A percentile compares a stretch with the other conserved stretches of the same genome.
Conservation (phyloP, 768 basidiomycete species). For the Suillus subluteus region DNA sequence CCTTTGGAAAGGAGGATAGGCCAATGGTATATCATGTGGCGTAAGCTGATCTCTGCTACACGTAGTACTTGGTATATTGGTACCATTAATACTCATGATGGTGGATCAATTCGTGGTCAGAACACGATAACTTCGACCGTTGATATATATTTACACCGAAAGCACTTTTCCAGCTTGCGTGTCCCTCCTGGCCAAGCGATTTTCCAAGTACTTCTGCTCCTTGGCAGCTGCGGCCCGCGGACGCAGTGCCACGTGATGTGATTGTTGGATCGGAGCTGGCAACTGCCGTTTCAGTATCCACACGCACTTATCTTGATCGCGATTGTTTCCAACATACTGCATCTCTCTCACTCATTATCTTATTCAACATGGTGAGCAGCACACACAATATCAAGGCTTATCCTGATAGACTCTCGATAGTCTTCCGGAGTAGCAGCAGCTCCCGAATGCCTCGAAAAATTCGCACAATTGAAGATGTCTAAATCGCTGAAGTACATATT, state of each 20-base stretch:
- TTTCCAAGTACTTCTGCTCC: background rate
- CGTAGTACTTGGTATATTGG: background rate
- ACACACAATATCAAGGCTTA: background rate
- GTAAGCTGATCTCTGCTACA: background rate
- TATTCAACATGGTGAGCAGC: conserved; percentile 29
- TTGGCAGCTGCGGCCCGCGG: background rate
- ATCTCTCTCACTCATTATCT: conserved; percentile 4
- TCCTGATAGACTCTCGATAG: conserved; percentile 18
- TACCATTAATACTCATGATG: background rate
- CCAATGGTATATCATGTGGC: background rate
- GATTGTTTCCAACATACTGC: conserved; percentile 4
- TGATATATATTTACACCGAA: background rate
- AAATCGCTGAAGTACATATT: conserved; percentile 83
- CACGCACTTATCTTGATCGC: conserved; percentile 8
- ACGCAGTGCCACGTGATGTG: conserved; percentile 6
- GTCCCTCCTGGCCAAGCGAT: background rate
- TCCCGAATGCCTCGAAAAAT: conserved; percentile 47
- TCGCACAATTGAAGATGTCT: conserved; percentile 26
- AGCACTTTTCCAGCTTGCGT: background rate
- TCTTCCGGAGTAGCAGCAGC: conserved; percentile 50
- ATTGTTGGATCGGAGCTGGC: conserved; percentile 10
- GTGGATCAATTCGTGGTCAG: background rate
- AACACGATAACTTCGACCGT: background rate
- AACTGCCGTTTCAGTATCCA: conserved; percentile 8
- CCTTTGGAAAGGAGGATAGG: background rate